These are phyloP conservation scores for Cadophora gregata DNA, from an alignment of 2,329 filamentous ascomycete genomes.

Conservation along the genomic window DNA sequence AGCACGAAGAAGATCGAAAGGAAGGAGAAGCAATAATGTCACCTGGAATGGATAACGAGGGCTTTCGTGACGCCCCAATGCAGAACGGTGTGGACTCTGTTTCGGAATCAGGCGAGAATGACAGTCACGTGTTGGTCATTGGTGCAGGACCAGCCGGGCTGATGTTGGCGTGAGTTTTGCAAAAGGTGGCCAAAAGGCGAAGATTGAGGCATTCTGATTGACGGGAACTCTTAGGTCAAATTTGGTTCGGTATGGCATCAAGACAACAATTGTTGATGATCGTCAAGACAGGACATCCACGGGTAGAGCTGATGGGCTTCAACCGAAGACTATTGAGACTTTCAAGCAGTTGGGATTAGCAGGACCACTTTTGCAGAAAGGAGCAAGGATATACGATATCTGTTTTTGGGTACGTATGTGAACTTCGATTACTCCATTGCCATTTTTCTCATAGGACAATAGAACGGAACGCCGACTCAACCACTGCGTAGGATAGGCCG, in stretches of 20 bases:
- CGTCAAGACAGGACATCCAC: conserved; percentile 64
- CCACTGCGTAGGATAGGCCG: conserved; percentile 35
- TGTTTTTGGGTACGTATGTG: conserved; percentile 61
- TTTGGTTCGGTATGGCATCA: conserved; percentile 70
- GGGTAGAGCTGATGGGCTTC: conserved; percentile 69
- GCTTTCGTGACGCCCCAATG: conserved; percentile 22
- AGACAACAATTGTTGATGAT: conserved; percentile 71
- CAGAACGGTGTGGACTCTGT: conserved; percentile 9
- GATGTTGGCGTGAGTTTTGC: conserved; percentile 45
- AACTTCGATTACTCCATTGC: conserved; percentile 50
- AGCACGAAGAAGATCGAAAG: not conserved
- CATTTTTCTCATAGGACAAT: conserved; percentile 3
- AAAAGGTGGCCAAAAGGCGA: not conserved
- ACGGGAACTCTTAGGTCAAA: conserved; percentile 51
- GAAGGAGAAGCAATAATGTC: conserved; percentile 27
- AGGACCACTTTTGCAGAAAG: conserved; percentile 59
- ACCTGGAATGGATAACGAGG: conserved; percentile 33
- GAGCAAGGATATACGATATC: conserved; percentile 63
- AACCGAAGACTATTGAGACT: conserved; percentile 66
- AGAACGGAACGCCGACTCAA: conserved; percentile 24
- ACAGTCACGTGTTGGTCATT: conserved; percentile 42
- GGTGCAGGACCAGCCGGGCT: conserved; percentile 53
- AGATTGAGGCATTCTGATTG: not conserved
- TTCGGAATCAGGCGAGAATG: conserved; percentile 13
- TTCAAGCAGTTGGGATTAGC: conserved; percentile 65